These are phyloP conservation scores for Malus asiatica DNA, from an alignment of 306 rosid genomes.

Conservation along the genomic window DNA sequence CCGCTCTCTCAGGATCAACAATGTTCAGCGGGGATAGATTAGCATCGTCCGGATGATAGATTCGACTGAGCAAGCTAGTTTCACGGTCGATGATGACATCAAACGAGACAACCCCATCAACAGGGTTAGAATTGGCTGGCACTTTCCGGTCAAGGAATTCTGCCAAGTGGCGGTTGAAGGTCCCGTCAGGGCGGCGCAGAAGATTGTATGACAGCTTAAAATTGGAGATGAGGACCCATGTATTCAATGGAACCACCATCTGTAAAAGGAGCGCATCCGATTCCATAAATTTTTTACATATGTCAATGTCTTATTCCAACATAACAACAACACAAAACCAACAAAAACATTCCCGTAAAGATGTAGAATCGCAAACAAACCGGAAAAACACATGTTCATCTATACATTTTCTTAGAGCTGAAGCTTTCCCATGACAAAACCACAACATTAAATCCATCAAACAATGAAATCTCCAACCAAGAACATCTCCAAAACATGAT, in stretches of 20 bases:
- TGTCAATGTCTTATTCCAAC: background rate
- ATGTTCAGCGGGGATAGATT: slow-evolving; percentile 33
- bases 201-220: slow-evolving; percentile 93
- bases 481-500: background rate
- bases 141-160: slow-evolving; percentile 90
- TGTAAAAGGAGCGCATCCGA: slow-evolving; percentile 23
- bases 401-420: background rate
- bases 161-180: slow-evolving; percentile 90
- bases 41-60: slow-evolving; percentile 63
- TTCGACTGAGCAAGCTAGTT: slow-evolving; percentile 54
- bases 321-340: background rate
- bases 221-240: slow-evolving; percentile 97
- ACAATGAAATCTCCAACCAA: background rate
- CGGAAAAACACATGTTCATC: background rate
- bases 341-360: background rate
- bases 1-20: slow-evolving; percentile 66
- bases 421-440: background rate
- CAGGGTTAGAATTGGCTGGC: slow-evolving; percentile 61
- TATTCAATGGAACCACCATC: slow-evolving; percentile 94
- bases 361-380: background rate
- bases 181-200: slow-evolving; percentile 96
- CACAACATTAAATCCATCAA: background rate
- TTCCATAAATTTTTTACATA: background rate
- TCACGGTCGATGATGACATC: slow-evolving; percentile 74
- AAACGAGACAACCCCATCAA: slow-evolving; percentile 74